Base-by-base conservation (phyloP, 2,329 filamentous ascomycete species). In the Fusarium sp. region DNA sequence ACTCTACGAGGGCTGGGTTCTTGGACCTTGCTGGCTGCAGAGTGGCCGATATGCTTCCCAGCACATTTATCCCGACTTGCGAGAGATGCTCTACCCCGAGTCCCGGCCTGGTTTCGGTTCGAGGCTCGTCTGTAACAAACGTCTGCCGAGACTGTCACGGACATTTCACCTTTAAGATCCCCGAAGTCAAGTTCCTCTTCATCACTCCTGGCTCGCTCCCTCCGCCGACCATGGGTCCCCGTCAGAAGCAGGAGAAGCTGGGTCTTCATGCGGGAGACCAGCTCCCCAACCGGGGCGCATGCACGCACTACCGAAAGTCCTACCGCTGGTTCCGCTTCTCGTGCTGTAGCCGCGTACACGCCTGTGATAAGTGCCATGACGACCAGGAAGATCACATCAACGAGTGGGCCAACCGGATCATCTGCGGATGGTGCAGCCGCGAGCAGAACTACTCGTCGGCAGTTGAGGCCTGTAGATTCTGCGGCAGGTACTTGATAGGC, bases 371-470 rank as follows among this genome's bases (percentile, higher is more conserved):
- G 77, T 96, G 92, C 75, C 92, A 96, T 70, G 91, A 95, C 72
- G 82, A 78, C 14, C 82, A 77, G 9, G 85, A 87, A 66, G 87
- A 89, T 46, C 92, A 96, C 76, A 78, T 84, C 8, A 88, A 91
- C 63, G 92, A 95, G 76, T 92, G 91, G 82, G 92, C 92, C 8
- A 92, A 89, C 69, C 81, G 91, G 44, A 95, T 95, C 90, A 86
- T 94, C 32, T 94, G 90, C 72, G 89, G 89, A 7, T 90, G 84
- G 78, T 92, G 91, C 75, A 92, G 88, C 62, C 81, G 92, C 47
- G 92, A 96, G 78, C 91, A 94, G 77, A 87, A 87, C 63, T 96
- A 92, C 75, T 59, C 56, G n/a, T 54, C 56, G 8, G 80, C 87
- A 19, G 87, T 89, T 2, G 90, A 93, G 70, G 87, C 88, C 58